Base-by-base conservation (phyloP, 108 stramenopile species). In the Skeletonema marinoi region DNA sequence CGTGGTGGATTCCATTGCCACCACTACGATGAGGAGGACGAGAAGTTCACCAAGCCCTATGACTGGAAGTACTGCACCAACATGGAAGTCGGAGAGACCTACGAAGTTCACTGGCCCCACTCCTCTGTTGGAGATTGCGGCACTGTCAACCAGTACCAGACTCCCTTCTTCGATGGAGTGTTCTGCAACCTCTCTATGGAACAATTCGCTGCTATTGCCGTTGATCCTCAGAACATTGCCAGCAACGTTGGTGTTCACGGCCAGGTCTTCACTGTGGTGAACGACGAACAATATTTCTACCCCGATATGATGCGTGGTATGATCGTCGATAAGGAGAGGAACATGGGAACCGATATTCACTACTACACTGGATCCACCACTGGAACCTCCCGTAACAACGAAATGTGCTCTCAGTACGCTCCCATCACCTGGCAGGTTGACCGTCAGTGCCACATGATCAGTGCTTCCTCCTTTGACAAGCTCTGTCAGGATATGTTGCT, bases 361-460 rank as follows among this genome's bases (percentile, higher is more conserved):
- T 63, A 64, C 14, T 91, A 89, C 87, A 85, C 88, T 48, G 90
- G 90, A 67, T 89, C 88, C 12, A 88, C 90, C 46, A 90, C 90
- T 30, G 90, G 90, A 60, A 71, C 74, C 13, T 59, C 70, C 29
- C 75, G 79, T 48, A 59, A 77, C 69, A 89, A 88, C 66, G 70
- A 72, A n/a, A 59, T 85, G 50, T 88, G 88, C 78, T 89, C 90
- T 4, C 71, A 64, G 54, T 91, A 89, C 72, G 30, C 88, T 32
- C 87, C 85, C 39, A 88, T 89, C 66, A 89, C 90, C 65, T 91
- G 90, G 90, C 88, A 91, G 58, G 90, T 91, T 0, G 88, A 91
- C 75, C 88, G 87, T 69, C 86, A 88, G 72, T 91, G 90, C 69
- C 88, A 89, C 82, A 32, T 87, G 70, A 86, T 89, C 61, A 84